These are phyloP conservation scores for Ophiostoma tasmaniense DNA, from an alignment of 2,329 filamentous ascomycete genomes.

Conservation along the genomic window DNA sequence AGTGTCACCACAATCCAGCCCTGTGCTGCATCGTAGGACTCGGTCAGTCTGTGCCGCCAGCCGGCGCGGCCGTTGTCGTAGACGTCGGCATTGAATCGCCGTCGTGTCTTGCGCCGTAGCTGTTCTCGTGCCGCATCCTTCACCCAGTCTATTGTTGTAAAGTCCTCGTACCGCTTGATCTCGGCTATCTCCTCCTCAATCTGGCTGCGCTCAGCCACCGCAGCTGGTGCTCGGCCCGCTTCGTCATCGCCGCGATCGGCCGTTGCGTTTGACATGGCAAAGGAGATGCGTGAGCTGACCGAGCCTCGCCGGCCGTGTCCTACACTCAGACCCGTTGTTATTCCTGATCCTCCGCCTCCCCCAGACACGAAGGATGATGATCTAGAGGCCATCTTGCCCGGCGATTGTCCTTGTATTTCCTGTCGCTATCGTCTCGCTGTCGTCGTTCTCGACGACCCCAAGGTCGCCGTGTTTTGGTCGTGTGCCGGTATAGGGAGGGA, in stretches of 20 bases:
- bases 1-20: conserved; percentile 96
- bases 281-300: not conserved
- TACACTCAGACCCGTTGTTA: not conserved
- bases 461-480: not conserved
- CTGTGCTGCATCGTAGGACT: conserved; percentile 91
- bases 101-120: conserved; percentile 65
- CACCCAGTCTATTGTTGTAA: conserved; percentile 98
- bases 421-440: not conserved
- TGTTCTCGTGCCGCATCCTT: conserved; percentile 93
- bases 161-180: conserved; percentile 98
- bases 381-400: not conserved
- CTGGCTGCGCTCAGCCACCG: conserved; percentile 44
- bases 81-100: conserved; percentile 62
- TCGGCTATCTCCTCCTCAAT: conserved; percentile 91
- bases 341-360: not conserved
- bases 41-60: conserved; percentile 73
- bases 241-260: conserved; percentile 38
- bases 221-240: conserved; percentile 36
- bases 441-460: conserved; percentile 7
- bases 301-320: not conserved
- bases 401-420: not conserved
- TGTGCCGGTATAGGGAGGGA: not conserved
- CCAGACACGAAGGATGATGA: not conserved
- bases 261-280: conserved; percentile 51
- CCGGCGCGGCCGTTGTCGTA: conserved; percentile 59